Base-by-base conservation (phyloP, 805 yeast species). In the Candida railenensis region DNA sequence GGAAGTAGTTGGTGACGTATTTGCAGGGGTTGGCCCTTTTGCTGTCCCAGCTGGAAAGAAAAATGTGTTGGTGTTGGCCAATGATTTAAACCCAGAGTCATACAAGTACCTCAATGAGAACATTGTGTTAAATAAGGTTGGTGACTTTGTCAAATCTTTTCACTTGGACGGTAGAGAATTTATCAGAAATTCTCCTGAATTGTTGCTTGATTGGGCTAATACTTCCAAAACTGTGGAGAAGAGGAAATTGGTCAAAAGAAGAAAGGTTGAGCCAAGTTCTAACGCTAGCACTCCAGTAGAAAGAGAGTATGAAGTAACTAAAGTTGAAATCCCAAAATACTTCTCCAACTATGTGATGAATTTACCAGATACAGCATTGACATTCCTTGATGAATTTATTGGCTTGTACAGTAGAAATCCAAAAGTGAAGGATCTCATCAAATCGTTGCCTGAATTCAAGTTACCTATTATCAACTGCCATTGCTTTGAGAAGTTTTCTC, bases 21-120 rank as follows among this genome's bases (percentile, higher is more conserved):
- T 95, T 81, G 98, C 97, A 0, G 99, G 99, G 40, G 98, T 94
- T 1, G 99, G 99, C 0, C 99, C 99, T 3, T 94, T 95, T 71
- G 92, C 96, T 1, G 81, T 94, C 1, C 99, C 99, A 0, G 96
- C 97, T 0, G 98, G 91, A 12, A 89, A 86, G 63, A 88, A 85
- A 50, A 78, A 78, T 14, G 86, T 83, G 9, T 62, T 91, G 44
- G 96, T 89, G 0, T 73, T 94, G 55, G 97, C 97, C 9, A 94
- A 91, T 62, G 99, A 94, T 63, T 73, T 94, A 62, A 94, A 94
- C 59, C 98, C 97, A 0, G 87, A 85, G 49, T 84, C 96, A 48
- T 87, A 70, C 65, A 80, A 81, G 53, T 85, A 87, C 57, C 75
- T 94, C 68, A 62, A 69, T 34, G 76, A 76, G 25, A 94, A 94